phyloP scores from a whole-genome alignment of 2,329 filamentous ascomycete genomes.

The Pseudopithomyces maydicus region DNA sequence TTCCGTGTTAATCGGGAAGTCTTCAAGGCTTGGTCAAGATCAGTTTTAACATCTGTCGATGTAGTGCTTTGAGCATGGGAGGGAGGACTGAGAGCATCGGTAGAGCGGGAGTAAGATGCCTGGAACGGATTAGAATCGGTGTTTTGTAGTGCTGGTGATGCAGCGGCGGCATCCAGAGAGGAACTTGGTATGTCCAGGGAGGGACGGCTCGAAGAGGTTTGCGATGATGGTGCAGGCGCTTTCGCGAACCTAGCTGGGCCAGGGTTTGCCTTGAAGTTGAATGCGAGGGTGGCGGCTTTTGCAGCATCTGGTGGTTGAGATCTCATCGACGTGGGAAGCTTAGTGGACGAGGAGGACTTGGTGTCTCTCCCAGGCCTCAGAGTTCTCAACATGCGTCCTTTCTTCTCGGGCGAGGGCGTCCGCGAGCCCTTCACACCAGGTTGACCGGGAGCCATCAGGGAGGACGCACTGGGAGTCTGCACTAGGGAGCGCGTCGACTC shows the following conservation, averaged over 20 bases:
- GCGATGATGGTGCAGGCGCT: conserved; percentile 12
- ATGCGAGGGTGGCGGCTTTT: conserved; percentile 68
- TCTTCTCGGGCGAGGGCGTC: conserved; percentile 67
- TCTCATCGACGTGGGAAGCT: conserved; percentile 51
- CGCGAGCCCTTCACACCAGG: conserved; percentile 54
- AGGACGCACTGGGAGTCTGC: conserved; percentile 26
- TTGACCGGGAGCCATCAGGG: conserved; percentile 39
- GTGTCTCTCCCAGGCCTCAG: conserved; percentile 54
- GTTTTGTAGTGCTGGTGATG: conserved; percentile 13
- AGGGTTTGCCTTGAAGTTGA: conserved; percentile 48
- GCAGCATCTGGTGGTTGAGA: conserved; percentile 61
- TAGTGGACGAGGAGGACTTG: conserved; percentile 50
- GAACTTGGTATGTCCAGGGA: conserved; percentile 33
- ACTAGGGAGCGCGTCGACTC: conserved; percentile 27
- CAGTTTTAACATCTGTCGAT: conserved; percentile 13
- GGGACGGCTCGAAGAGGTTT: conserved; percentile 28
- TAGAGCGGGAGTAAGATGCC: conserved; percentile 28
- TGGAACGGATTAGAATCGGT: conserved; percentile 18
- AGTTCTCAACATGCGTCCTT: conserved; percentile 61
- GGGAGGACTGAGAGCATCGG: conserved; percentile 20
- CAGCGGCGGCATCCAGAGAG: conserved; percentile 8
- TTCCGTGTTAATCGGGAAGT: conserved; percentile 20
- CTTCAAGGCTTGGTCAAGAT: conserved; percentile 18
- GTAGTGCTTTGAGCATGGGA: conserved; percentile 19
- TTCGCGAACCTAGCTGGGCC: conserved; percentile 20